Conservation (phyloP, 768 basidiomycete species). For the Leucosporidium yakuticum region DNA sequence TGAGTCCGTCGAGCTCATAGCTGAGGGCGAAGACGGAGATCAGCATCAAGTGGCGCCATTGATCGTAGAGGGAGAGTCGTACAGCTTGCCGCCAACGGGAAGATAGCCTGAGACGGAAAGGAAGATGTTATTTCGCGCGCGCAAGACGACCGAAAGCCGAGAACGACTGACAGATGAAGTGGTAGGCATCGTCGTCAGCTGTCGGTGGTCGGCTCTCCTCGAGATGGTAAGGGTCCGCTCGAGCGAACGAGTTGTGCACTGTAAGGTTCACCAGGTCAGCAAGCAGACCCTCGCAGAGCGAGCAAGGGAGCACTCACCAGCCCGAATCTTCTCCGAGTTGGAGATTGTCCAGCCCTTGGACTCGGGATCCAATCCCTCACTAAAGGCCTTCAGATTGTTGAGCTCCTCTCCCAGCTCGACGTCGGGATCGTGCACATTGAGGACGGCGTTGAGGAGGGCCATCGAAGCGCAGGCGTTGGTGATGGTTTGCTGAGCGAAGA, state of each 20-base stretch:
- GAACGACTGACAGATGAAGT: constrained; percentile 57
- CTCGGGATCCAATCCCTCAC: constrained; percentile 65
- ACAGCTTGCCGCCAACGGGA: constrained; percentile 60
- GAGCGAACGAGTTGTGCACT: constrained; percentile 88
- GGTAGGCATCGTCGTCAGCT: constrained; percentile 77
- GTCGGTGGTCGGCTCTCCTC: constrained; percentile 60
- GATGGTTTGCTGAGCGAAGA: constrained; percentile 58
- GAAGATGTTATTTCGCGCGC: neutral
- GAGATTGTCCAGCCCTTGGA: constrained; percentile 44
- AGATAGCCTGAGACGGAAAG: neutral
- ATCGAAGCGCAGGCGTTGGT: constrained; percentile 76
- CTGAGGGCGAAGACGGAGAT: neutral
- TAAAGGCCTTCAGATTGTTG: constrained; percentile 28
- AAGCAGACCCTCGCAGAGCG: neutral
- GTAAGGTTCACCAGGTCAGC: constrained; percentile 50
- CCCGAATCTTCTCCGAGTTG: constrained; percentile 44
- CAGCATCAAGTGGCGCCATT: neutral
- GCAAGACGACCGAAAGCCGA: neutral
- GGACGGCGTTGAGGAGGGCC: constrained; percentile 30
- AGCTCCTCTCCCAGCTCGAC: constrained; percentile 32
- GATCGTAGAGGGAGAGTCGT: neutral
- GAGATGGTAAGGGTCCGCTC: constrained; percentile 78
- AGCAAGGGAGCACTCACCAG: constrained; percentile 42
- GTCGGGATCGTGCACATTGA: constrained; percentile 24
- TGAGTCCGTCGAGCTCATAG: constrained; percentile 91